Percentiles rank a stretch among this genome's conserved stretches.
These are phyloP conservation scores for Abortiporus biennis DNA, from an alignment of 1,284 basidiomycete genomes.

Conservation along the genomic window DNA sequence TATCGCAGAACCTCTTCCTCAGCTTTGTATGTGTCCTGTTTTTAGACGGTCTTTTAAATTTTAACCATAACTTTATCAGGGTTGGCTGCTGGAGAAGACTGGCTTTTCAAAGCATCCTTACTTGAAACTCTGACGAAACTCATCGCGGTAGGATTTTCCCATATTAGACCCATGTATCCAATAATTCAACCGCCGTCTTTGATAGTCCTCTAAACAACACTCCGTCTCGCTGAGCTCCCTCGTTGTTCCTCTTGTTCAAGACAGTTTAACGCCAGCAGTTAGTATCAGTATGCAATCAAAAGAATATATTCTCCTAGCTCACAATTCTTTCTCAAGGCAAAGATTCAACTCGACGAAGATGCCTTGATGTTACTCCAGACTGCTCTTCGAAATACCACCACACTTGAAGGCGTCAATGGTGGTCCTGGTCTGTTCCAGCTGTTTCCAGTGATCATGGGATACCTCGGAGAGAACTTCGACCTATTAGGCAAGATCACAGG, in stretches of 20 bases:
- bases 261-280: constrained; percentile 65
- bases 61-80: constrained; percentile 32
- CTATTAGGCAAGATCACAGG: constrained; percentile 60
- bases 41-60: constrained; percentile 10
- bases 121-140: constrained; percentile 71
- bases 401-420: constrained; percentile 42
- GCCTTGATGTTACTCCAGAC: constrained; percentile 72
- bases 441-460: constrained; percentile 55
- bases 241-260: constrained; percentile 72
- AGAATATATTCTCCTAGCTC: too few relatives aligned
- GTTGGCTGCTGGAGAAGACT: constrained; percentile 65
- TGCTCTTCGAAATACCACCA: constrained; percentile 63
- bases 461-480: constrained; percentile 71
- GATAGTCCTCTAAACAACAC: constrained; percentile 56
- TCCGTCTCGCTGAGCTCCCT: constrained; percentile 51
- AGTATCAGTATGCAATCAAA: constrained; percentile 19
- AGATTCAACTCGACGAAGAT: constrained; percentile 75
- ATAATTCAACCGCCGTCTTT: too few relatives aligned
- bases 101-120: constrained; percentile 73
- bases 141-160: constrained; percentile 48
- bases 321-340: constrained; percentile 37
- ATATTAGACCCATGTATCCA: not conserved
- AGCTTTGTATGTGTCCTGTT: constrained; percentile 56
- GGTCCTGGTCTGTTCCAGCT: constrained; percentile 59
- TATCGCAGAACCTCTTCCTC: constrained; percentile 68